phyloP scores from a whole-genome alignment of 768 basidiomycete genomes.

The Hebeloma cylindrosporum region DNA sequence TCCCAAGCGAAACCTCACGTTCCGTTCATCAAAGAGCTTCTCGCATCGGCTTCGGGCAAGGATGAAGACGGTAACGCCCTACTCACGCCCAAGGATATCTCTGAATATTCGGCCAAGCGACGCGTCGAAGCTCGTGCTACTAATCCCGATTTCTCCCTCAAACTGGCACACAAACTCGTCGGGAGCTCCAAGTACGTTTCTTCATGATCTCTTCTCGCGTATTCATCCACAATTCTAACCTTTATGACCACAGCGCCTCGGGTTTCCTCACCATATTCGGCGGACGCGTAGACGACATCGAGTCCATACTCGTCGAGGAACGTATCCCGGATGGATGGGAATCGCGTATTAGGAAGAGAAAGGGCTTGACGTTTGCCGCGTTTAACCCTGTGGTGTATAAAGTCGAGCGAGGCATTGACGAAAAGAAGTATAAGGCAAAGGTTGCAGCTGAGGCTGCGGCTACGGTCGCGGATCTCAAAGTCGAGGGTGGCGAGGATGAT shows the following conservation, averaged over 20 bases:
- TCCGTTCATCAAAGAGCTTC: constrained; percentile 49
- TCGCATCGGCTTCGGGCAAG: constrained; percentile 57
- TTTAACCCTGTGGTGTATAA: constrained; percentile 48
- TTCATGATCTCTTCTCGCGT: constrained; percentile 20
- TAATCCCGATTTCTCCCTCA: constrained; percentile 57
- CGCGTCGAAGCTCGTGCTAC: constrained; percentile 48
- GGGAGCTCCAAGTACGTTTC: constrained; percentile 59
- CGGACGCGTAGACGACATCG: constrained; percentile 52
- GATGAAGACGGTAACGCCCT: constrained; percentile 40
- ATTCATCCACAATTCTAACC: too few species aligned
- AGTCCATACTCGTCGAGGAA: constrained; percentile 57
- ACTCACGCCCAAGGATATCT: constrained; percentile 55
- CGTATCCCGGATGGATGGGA: constrained; percentile 73
- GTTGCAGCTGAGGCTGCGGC: neutral
- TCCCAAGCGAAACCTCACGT: constrained; percentile 9
- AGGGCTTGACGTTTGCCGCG: constrained; percentile 54
- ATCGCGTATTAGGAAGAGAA: constrained; percentile 45
- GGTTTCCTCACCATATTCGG: constrained; percentile 64
- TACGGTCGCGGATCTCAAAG: too few species aligned
- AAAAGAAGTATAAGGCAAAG: constrained; percentile 26
- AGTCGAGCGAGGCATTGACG: constrained; percentile 37
- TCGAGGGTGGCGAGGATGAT: too few species aligned
- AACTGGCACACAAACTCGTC: constrained; percentile 54
- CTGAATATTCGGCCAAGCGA: constrained; percentile 53
- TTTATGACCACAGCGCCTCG: too few species aligned